These are phyloP conservation scores for Tolypocladium paradoxum DNA, from an alignment of 2,329 filamentous ascomycete genomes.

Conservation along the genomic window DNA sequence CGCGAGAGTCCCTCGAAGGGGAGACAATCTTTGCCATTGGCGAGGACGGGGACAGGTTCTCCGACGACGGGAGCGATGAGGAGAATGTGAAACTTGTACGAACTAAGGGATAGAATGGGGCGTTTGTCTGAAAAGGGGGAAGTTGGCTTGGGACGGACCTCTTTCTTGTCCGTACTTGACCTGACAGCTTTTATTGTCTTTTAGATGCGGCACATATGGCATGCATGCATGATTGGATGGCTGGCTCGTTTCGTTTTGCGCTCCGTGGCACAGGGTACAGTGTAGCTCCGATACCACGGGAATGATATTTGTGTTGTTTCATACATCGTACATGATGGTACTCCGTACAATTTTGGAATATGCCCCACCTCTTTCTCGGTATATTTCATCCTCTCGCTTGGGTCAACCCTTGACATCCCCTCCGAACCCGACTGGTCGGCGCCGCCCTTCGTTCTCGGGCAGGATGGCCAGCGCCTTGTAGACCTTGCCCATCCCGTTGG, in stretches of 20 bases:
- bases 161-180: not conserved
- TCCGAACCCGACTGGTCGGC: constrained; percentile 85
- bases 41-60: constrained; percentile 73
- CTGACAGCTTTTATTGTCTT: not conserved
- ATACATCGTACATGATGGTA: not conserved
- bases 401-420: constrained; percentile 41
- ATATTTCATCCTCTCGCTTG: not conserved
- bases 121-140: not conserved
- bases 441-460: constrained; percentile 63
- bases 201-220: not conserved
- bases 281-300: not conserved
- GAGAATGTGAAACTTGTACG: constrained; percentile 41
- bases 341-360: not conserved
- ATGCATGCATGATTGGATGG: not conserved
- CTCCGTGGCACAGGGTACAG: not conserved
- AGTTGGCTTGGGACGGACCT: not conserved
- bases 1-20: constrained; percentile 56
- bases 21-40: constrained; percentile 96
- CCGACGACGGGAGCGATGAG: constrained; percentile 52
- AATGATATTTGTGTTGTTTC: not conserved
- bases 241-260: not conserved
- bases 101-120: constrained; percentile 22
- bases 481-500: constrained; percentile 82
- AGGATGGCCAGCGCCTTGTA: constrained; percentile 91
- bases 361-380: not conserved